Percentiles rank a stretch among this genome's conserved stretches.
Evolutionary conservation across 2,329 filamentous ascomycete species (phyloP).

Genomic region (Onygena corvina): DNA sequence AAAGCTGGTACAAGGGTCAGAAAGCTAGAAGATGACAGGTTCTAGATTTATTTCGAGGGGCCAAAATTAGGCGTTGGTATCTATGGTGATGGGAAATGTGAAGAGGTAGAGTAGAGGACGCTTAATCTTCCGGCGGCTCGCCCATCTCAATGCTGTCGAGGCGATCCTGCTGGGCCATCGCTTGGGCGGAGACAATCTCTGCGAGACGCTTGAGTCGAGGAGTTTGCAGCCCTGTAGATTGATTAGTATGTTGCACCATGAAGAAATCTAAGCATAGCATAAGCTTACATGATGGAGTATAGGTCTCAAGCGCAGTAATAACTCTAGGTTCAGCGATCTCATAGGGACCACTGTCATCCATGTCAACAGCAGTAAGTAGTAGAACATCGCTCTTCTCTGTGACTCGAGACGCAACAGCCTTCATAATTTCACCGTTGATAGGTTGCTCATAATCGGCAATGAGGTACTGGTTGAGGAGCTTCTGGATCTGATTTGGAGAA

Average conservation of each 20-base stretch:
- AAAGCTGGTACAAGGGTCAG: background rate
- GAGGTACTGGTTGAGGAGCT: conserved; percentile 94
- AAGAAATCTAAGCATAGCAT: background rate
- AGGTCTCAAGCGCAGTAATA: conserved; percentile 93
- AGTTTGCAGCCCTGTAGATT: conserved; percentile 70
- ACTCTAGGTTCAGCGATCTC: conserved; percentile 94
- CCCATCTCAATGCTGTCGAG: conserved; percentile 40
- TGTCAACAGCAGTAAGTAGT: conserved; percentile 85
- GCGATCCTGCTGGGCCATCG: conserved; percentile 89
- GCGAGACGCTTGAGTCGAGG: conserved; percentile 86
- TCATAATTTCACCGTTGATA: conserved; percentile 99
- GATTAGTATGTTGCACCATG: conserved; percentile 3
- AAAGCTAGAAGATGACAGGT: background rate
- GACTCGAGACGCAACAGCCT: conserved; percentile 89
- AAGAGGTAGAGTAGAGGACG: background rate
- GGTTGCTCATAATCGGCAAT: conserved; percentile 98
- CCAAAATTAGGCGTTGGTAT: background rate
- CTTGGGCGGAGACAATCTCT: conserved; percentile 96
- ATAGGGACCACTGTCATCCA: conserved; percentile 97
- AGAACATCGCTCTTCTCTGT: conserved; percentile 98
- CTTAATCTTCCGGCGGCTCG: conserved; percentile 14
- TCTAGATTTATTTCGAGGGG: background rate
- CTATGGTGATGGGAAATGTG: background rate
- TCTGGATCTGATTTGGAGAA: conserved; percentile 97
- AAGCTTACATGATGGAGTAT: conserved; percentile 85